Percentiles rank a stretch among this genome's conserved stretches.
Conservation (phyloP, 257 asterid genomes). For the Solanum clarkiae region DNA sequence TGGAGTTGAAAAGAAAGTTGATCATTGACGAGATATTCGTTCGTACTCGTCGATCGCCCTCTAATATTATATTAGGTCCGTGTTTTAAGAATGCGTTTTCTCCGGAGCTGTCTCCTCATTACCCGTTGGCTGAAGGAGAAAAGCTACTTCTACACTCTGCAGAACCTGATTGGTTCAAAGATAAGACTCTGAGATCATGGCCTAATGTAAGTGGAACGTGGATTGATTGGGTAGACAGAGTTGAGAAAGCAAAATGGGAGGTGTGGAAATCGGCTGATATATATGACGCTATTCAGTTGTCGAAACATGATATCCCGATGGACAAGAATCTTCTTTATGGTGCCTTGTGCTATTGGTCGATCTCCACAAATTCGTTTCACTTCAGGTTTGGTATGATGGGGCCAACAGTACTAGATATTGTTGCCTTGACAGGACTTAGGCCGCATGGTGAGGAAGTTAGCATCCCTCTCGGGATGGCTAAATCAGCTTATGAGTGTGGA, state of each 20-base stretch:
- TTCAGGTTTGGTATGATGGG: constrained; percentile 11
- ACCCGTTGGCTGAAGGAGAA: constrained; percentile 4
- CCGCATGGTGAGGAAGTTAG: constrained; percentile 2
- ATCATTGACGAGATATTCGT: not conserved
- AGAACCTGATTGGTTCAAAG: not conserved
- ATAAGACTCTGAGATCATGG: not conserved
- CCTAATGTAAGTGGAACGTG: not conserved
- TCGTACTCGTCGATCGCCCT: not conserved
- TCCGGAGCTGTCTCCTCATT: not conserved
- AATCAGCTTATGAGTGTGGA: not conserved
- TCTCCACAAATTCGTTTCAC: constrained; percentile 3
- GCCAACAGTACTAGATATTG: constrained; percentile 1
- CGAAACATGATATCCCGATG: not conserved
- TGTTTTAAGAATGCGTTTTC: not conserved
- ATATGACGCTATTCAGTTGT: constrained; percentile 6
- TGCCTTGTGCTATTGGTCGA: constrained; percentile 6
- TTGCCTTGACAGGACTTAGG: constrained; percentile 6
- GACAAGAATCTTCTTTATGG: not conserved
- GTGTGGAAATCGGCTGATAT: constrained; percentile 3
- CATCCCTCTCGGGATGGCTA: not conserved
- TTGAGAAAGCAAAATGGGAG: not conserved
- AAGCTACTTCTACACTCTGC: not conserved
- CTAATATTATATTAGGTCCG: not conserved
- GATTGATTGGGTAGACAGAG: constrained; percentile 7
- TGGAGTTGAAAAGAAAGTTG: not conserved